These are phyloP conservation scores for Ceratocystis huliohia DNA, from an alignment of 2,329 filamentous ascomycete genomes.

Conservation along the genomic window DNA sequence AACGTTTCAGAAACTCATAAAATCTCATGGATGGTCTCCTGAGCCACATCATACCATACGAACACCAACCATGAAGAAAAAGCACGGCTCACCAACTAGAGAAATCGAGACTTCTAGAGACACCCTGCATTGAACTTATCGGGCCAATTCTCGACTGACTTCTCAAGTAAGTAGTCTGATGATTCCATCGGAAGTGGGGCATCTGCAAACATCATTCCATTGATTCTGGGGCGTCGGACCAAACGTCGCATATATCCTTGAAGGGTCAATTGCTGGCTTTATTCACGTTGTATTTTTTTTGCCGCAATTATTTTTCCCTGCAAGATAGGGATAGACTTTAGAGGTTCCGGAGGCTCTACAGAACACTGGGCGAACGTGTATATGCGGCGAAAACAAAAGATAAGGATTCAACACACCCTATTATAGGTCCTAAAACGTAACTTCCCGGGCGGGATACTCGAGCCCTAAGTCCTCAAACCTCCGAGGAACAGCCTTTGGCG, in stretches of 20 bases:
- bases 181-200: constrained; percentile 6
- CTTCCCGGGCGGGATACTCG: not conserved
- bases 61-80: not conserved
- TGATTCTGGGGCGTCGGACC: not conserved
- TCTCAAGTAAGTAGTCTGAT: constrained; percentile 4
- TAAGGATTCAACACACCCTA: not conserved
- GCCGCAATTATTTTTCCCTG: not conserved
- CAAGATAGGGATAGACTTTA: not conserved
- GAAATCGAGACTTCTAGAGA: not conserved
- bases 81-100: not conserved
- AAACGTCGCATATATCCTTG: not conserved
- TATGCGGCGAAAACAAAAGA: constrained; percentile 3
- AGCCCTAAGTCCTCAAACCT: not conserved
- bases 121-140: constrained; percentile 9
- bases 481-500: constrained; percentile 3
- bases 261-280: not conserved
- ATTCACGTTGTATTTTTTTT: not conserved
- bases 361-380: not conserved
- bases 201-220: constrained; percentile 20
- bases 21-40: not conserved
- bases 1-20: not conserved
- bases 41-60: not conserved
- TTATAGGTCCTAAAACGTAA: constrained; percentile 3
- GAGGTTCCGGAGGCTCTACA: not conserved
- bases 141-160: constrained; percentile 4